Conservation (phyloP, 202 grass and related monocot genomes). For the Hordeum pubiflorum region DNA sequence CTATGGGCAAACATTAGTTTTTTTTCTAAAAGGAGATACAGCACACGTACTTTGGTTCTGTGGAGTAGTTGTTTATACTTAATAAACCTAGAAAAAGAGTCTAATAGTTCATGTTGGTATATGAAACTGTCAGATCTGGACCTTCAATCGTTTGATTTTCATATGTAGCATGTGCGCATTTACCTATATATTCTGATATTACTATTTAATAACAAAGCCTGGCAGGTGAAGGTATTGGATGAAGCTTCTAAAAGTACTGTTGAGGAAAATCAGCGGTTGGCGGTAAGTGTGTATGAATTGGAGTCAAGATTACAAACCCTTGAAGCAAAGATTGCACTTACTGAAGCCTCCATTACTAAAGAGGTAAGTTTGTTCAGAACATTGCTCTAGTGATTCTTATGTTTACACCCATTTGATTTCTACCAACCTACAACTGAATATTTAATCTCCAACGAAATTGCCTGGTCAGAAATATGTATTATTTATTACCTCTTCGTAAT, state of each 20-base stretch:
- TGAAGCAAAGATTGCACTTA: conserved; percentile 45
- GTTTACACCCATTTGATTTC: not conserved
- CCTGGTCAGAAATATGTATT: not conserved
- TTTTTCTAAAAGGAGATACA: not conserved
- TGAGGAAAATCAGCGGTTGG: conserved; percentile 48
- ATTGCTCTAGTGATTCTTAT: not conserved
- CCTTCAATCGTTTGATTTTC: not conserved
- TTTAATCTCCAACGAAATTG: conserved; percentile 2
- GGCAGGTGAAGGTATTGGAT: conserved; percentile 84
- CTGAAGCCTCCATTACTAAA: conserved; percentile 24
- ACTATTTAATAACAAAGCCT: conserved; percentile 63
- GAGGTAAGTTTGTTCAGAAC: conserved; percentile 26
- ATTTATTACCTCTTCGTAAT: not conserved
- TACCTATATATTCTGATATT: conserved; percentile 57
- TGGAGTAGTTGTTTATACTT: not conserved
- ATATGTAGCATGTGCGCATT: not conserved
- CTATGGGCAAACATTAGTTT: not conserved
- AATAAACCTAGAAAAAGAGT: not conserved
- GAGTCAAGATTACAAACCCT: conserved; percentile 60
- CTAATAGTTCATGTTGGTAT: not conserved
- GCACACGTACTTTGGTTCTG: not conserved
- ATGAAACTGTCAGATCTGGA: conserved; percentile 5
- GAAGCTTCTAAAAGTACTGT: conserved; percentile 41
- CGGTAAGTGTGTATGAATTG: conserved; percentile 45
- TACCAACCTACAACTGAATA: not conserved